Base-by-base conservation (phyloP, 352 stramenopile species). In the Globisporangium solare region DNA sequence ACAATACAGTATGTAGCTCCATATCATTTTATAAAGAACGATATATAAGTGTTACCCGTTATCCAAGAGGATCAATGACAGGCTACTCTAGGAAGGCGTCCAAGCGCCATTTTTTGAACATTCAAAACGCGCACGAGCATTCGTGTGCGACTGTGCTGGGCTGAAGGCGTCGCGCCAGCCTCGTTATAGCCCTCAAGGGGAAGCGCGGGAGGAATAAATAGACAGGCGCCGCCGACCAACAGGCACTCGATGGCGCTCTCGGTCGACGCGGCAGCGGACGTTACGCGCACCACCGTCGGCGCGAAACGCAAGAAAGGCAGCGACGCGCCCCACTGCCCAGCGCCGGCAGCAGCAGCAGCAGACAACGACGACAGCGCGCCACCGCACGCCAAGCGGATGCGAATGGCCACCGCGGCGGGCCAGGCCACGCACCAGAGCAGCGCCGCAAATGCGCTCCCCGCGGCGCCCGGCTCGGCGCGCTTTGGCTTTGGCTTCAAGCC, bases 401-500 rank as follows among this genome's bases (percentile, higher is more conserved):
- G 53, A 42, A 59, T 59, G 53, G 43, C 53, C 27, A 52, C 53
- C 22, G 43, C 56, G n/a, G 24, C 42, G 13, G 49, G 48, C 17
- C 41, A 58, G 6, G 48, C 13, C 20, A 27, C 53, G 22, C 48
- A 58, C 17, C 56, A 58, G 39, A 51, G 22, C 27, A 56, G 47
- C 48, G 46, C 39, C 48, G 46, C 39, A 6, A 42, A 18, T 35
- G 66, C 35, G 54, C 20, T 40, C 35, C 41, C 47, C 12, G 43
- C 43, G 13, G 21, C 53, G 20, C 22, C 32, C 11, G 15, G n/a
- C 21, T 35, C 35, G 6, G 47, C 47, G 14, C 68, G 62, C 62
- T 76, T 73, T 31, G 68, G 68, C 52, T 74, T 74, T 53, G 67
- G 67, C 27, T 76, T 76, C 59, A 68, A 62, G 32, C 22, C 45